Evolutionary conservation across 2,329 filamentous ascomycete species (phyloP), one percentile per base, ranked within the genome.

Genomic region (Colletotrichum musae): DNA sequence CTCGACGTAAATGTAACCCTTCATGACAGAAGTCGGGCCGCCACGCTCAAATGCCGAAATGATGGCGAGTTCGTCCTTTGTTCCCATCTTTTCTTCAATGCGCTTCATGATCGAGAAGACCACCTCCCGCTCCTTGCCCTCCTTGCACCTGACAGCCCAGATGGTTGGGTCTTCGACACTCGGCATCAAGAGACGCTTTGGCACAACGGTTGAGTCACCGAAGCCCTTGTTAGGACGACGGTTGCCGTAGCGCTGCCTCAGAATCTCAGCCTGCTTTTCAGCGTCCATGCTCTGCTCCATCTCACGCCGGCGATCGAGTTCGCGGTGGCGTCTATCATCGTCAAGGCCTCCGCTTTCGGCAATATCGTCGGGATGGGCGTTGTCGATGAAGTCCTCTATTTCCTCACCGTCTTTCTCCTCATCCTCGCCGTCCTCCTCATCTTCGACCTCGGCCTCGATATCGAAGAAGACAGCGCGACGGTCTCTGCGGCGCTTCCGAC

Each of bases 391-490:
- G 73, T 93, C 92, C 66, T 94, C 94, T 61, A 91, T 90, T 73
- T 92, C 94, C 74, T 94, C 91, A 68, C 93, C 90, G 63, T 97
- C 94, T 74, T 97, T 94, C 74, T 98, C 95, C 59, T 97, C 94
- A 72, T 97, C 94, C 71, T 93, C 93, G 73, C 89, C 92, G 73
- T 94, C 93, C 75, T 97, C 94, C 75, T 97, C 94, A 72, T 97
- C 96, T 77, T 98, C 96, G 74, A 99, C 96, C 83, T 98, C 96
- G 79, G 96, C 96, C 86, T 99, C 96, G 77, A 95, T 94, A 90
- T 99, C 96, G 83, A 99, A 91, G 89, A 98, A 98, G 76, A 92
- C 91, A 75, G 94, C 93, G 72, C 94, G 90, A 72, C 88, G 88
- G 73, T 93, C 90, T 79, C 89, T 90, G 79, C 91, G 92, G 67